A percentile compares a stretch with the other conserved stretches of the same genome.
Conservation (phyloP, 2,329 filamentous ascomycete genomes). For the Colletotrichum noveboracense region DNA sequence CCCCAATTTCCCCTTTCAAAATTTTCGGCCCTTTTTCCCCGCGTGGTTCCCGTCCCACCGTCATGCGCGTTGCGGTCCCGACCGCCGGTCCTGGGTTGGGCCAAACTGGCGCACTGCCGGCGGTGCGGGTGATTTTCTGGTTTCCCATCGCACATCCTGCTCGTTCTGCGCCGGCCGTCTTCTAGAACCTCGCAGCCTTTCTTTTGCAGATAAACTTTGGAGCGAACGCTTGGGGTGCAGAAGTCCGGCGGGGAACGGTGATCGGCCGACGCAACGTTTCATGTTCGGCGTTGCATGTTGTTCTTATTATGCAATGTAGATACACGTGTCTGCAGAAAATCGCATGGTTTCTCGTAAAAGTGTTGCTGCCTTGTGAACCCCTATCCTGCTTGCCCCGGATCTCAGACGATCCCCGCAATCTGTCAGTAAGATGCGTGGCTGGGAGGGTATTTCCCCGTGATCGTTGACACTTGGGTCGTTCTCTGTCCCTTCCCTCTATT, state of each 20-base stretch:
- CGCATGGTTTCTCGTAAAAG: neutral
- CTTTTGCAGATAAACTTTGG: neutral
- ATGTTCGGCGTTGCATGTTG: neutral
- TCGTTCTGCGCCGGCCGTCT: neutral
- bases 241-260: neutral
- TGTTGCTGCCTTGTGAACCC: neutral
- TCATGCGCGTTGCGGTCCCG: neutral
- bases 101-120: neutral
- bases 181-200: neutral
- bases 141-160: neutral
- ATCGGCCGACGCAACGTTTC: neutral
- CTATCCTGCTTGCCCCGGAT: neutral
- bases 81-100: neutral
- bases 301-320: neutral
- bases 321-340: neutral
- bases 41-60: slow-evolving; percentile 6
- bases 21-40: slow-evolving; percentile 14
- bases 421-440: neutral
- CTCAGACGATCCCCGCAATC: slow-evolving; percentile 1
- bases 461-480: neutral
- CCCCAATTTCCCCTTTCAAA: neutral
- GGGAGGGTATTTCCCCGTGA: neutral
- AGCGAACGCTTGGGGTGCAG: neutral
- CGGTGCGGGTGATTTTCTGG: neutral
- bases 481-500: neutral